These are phyloP conservation scores for Leonotis leonurus DNA, from an alignment of 257 asterid species.

Conservation along the genomic window DNA sequence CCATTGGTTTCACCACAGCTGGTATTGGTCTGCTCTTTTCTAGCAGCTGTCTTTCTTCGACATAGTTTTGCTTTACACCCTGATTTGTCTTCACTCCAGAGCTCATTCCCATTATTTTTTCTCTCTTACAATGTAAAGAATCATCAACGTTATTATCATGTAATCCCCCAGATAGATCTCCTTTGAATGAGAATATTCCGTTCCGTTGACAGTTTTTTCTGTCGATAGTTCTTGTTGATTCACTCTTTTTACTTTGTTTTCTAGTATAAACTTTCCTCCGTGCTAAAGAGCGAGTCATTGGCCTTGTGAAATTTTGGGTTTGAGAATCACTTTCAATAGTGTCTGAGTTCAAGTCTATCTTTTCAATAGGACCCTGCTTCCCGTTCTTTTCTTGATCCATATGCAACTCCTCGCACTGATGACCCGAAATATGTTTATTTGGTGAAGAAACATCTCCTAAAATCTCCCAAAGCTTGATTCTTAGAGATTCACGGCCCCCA, in stretches of 20 bases:
- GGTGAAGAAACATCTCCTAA: slow-evolving; percentile 64
- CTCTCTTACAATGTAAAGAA: slow-evolving; percentile 34
- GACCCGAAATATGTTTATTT: slow-evolving; percentile 25
- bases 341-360: slow-evolving; percentile 51
- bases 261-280: slow-evolving; percentile 37
- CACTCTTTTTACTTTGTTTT: slow-evolving; percentile 22
- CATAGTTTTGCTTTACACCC: slow-evolving; percentile 22
- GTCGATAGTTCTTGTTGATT: slow-evolving; percentile 24
- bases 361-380: slow-evolving; percentile 27
- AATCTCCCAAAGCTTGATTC: slow-evolving; percentile 72
- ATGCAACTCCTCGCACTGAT: slow-evolving; percentile 25
- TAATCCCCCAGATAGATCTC: slow-evolving; percentile 33
- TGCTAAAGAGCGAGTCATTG: slow-evolving; percentile 41
- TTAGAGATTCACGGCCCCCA: slow-evolving; percentile 49
- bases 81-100: slow-evolving; percentile 28
- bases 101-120: slow-evolving; percentile 28
- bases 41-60: slow-evolving; percentile 31
- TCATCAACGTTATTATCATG: slow-evolving; percentile 31
- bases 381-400: slow-evolving; percentile 25
- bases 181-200: slow-evolving; percentile 28
- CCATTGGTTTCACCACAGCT: slow-evolving; percentile 29
- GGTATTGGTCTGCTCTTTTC: slow-evolving; percentile 27
- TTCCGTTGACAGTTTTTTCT: slow-evolving; percentile 30
- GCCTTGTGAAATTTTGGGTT: slow-evolving; percentile 34
- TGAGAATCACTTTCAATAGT: slow-evolving; percentile 81